Base-by-base conservation (phyloP, 228 moss, liverwort and hornwort species). In the Sphagnum magellanicum region DNA sequence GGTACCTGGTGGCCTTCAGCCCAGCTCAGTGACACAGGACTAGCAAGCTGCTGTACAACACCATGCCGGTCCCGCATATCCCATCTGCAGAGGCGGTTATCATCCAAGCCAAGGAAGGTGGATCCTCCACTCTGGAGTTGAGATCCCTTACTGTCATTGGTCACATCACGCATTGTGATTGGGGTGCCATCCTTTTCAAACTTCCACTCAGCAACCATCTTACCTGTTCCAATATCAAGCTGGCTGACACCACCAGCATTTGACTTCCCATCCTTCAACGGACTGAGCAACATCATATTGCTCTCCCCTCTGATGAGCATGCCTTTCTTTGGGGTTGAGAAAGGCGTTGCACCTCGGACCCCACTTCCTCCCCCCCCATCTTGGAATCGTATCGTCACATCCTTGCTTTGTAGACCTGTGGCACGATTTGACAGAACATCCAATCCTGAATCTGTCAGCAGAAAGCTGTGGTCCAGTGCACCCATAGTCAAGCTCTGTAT, bases 131-230 rank as follows among this genome's bases (percentile, higher is more conserved):
- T 71, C 13, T 82, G 81, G 52, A 89, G 49, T 57, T 97, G 93
- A 0, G 93, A 75, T 4, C 91, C 93, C 77, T 97, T 97, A 77
- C 89, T 97, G 71, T 93, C 91, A 61, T 88, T 97, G 0, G 97
- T 93, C 68, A 97, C 77, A 68, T 97, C 97, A 59, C 87, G 81
- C 93, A 97, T 97, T 17, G 75, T 75, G 59, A 97, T 79, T 16
- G 91, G 91, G 4, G 97, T 87, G 4, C 97, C 97, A 69, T 97
- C 97, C 74, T 91, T 93, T 66, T 93, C 74, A 53, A 97, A 97
- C 75, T 78, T 88, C 97, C 97, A 97, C 68, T 97, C 97, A 16
- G 91, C 76, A 47, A 97, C 97, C 68, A 90, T 88, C 70, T 91
- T 79, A 6, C 91, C 97, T 61, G 91, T 89, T 4, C 77, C 81